Evolutionary conservation across 495 filamentous ascomycete species (phyloP), one percentile per base, ranked within the genome.

Genomic region (Lasiosphaeris hirsuta): DNA sequence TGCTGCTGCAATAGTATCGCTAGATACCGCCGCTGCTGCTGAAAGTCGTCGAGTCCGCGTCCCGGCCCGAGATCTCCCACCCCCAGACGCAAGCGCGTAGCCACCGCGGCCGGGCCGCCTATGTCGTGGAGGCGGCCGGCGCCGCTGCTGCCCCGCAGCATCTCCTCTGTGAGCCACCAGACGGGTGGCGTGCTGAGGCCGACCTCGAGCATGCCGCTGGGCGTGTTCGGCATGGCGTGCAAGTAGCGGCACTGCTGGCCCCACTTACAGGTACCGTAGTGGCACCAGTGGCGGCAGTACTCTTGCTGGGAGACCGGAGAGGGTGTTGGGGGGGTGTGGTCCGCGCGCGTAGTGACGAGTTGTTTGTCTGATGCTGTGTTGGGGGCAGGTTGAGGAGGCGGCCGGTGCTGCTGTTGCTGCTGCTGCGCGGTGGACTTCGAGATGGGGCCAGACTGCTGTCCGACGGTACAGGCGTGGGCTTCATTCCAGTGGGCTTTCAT

Each of bases 281-380:
- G 62, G 63, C 73, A 75, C 72, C 74, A 78, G 65, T 78, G 69
- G 36, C 67, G 68, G 66, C 76, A 79, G 66, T 68, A 68, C 8
- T 65, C 61, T n/a, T 15, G 17, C n/a, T 9, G n/a, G n/a, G 48
- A 14, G 18, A 11, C 1, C 10, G 52, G 17, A 40, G n/a, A 7
- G 14, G 37, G 3, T 23, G 23, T 13, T 15, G 10, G 7, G 10
- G 44, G 0, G 11, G 37, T 15, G 1, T 14, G 10, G 45, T 33
- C 7, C 9, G 43, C 5, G 17, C 14, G 5, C 4, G 52, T 43
- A n/a, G 36, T 37, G 37, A n/a, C 17, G 11, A 1, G 41, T 17
- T 43, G 18, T 17, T 52, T 11, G 17, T 7, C 10, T 19, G n/a
- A n/a, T n/a, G 50, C 30, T 46, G 9, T 14, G 17, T 9, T 36